phyloP scores from a whole-genome alignment of 2,329 filamentous ascomycete genomes.

The Fusarium robinianum region DNA sequence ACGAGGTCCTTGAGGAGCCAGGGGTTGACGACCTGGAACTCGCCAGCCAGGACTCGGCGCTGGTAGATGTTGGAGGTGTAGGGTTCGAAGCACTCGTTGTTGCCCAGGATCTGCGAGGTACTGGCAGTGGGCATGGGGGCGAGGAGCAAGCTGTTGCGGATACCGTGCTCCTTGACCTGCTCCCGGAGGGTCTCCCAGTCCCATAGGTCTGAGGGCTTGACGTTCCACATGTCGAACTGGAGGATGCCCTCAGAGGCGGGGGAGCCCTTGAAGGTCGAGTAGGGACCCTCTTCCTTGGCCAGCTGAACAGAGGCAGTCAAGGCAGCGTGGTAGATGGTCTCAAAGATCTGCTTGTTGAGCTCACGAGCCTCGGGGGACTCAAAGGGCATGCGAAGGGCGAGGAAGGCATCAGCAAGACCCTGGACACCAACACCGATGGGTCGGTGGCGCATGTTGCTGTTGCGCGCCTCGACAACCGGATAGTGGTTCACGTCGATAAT shows the following conservation, averaged over 20 bases:
- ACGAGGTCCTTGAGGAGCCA: conserved; percentile 98
- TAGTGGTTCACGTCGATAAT: conserved; percentile 99
- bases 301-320: conserved; percentile 87
- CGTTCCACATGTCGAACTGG: conserved; percentile 98
- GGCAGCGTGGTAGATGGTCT: conserved; percentile 98
- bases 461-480: conserved; percentile 89
- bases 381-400: conserved; percentile 94
- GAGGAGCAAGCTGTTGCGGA: conserved; percentile 93
- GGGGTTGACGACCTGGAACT: conserved; percentile 99
- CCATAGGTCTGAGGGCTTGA: conserved; percentile 92
- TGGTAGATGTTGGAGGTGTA: conserved; percentile 99
- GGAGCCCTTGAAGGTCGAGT: conserved; percentile 89
- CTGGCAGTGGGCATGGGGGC: conserved; percentile 98
- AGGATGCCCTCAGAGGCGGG: conserved; percentile 94
- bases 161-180: conserved; percentile 88
- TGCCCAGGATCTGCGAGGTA: conserved; percentile 96
- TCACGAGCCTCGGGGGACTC: conserved; percentile 92
- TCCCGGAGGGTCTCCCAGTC: conserved; percentile 90
- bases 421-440: conserved; percentile 97
- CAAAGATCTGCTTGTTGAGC: conserved; percentile 98
- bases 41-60: conserved; percentile 93
- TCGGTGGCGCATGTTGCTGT: conserved; percentile 96
- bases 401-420: conserved; percentile 96
- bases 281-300: conserved; percentile 80
- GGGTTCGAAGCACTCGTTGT: conserved; percentile 99